Evolutionary conservation across 1,139 yeast species (phyloP).

Genomic region (Geotrichum phurueaensis): DNA sequence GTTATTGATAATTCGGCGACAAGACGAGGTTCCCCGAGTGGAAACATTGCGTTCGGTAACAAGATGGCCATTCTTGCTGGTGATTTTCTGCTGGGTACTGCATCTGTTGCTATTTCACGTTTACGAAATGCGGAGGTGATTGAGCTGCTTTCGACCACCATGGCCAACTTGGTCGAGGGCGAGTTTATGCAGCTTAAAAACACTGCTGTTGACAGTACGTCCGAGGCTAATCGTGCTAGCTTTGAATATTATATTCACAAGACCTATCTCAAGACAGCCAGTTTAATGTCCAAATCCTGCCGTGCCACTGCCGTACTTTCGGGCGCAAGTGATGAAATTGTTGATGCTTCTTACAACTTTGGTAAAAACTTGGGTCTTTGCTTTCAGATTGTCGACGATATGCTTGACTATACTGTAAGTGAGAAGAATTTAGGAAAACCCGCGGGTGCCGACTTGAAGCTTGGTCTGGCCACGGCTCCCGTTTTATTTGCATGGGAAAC

Average conservation of each 20-base stretch:
- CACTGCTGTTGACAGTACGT: conserved; percentile 62
- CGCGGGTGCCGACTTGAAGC: conserved; percentile 85
- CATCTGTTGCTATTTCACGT: conserved; percentile 91
- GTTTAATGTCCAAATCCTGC: conserved; percentile 90
- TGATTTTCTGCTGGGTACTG: conserved; percentile 89
- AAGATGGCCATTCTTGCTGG: conserved; percentile 98
- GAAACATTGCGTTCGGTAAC: conserved; percentile 89
- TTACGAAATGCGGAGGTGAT: conserved; percentile 94
- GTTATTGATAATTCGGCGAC: conserved; percentile 91
- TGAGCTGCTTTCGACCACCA: conserved; percentile 88
- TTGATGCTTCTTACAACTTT: conserved; percentile 82
- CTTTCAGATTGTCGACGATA: conserved; percentile 93
- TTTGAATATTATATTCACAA: conserved; percentile 93
- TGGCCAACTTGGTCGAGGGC: conserved; percentile 95
- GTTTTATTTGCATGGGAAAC: conserved; percentile 90
- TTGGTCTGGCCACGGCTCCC: conserved; percentile 97
- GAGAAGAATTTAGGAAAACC: conserved; percentile 87
- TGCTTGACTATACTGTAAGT: conserved; percentile 86
- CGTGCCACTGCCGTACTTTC: conserved; percentile 91
- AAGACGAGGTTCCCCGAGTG: conserved; percentile 85
- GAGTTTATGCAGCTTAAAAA: conserved; percentile 97
- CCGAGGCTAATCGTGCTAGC: conserved; percentile 73
- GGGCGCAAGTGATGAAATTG: conserved; percentile 66
- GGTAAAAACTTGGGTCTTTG: conserved; percentile 93
- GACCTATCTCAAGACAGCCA: conserved; percentile 91